Evolutionary conservation across 805 yeast genomes (phyloP).

Genomic region (Saturnispora quitensis): DNA sequence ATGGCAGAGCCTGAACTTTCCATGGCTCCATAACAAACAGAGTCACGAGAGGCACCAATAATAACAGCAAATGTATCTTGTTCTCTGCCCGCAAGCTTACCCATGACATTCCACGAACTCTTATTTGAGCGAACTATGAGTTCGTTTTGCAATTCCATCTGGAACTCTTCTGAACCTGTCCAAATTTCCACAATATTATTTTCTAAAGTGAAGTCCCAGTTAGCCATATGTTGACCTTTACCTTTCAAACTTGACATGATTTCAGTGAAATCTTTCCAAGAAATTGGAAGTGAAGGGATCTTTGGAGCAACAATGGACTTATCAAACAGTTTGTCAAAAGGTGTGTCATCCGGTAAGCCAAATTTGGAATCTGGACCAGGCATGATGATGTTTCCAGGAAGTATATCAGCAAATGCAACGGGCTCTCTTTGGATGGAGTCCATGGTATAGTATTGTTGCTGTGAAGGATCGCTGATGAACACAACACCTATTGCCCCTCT

Average conservation of each 20-base stretch:
- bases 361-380: conserved; percentile 56
- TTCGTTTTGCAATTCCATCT: conserved; percentile 25
- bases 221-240: conserved; percentile 29
- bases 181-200: conserved; percentile 30
- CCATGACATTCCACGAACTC: conserved; percentile 69
- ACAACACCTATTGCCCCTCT: conserved; percentile 57
- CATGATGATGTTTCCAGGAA: conserved; percentile 70
- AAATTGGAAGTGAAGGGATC: conserved; percentile 70
- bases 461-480: conserved; percentile 44
- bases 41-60: conserved; percentile 77
- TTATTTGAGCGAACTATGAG: conserved; percentile 47
- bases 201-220: conserved; percentile 28
- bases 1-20: conserved; percentile 70
- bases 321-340: conserved; percentile 33
- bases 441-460: conserved; percentile 25
- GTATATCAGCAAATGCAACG: conserved; percentile 45
- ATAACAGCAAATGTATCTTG: conserved; percentile 64
- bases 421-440: conserved; percentile 45
- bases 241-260: conserved; percentile 32
- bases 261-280: conserved; percentile 57
- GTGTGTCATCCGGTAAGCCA: conserved; percentile 28
- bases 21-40: conserved; percentile 58
- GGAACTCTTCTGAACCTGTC: conserved; percentile 32
- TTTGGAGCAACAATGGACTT: conserved; percentile 50
- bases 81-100: conserved; percentile 71